Evolutionary conservation across 495 filamentous ascomycete species (phyloP).

Genomic region (Pyrenopolyporus hunteri): DNA sequence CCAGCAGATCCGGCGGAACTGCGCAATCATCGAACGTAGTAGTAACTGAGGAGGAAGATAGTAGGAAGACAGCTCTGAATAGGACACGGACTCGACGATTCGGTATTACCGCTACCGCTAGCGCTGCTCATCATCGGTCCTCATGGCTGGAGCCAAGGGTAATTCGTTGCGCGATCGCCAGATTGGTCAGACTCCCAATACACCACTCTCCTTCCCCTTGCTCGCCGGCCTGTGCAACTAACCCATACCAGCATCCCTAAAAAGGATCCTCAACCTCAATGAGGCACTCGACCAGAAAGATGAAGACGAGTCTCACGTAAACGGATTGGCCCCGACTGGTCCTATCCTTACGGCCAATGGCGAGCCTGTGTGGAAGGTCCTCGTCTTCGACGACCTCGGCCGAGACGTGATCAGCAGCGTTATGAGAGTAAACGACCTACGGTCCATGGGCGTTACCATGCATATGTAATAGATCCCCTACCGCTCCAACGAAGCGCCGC

Average conservation of each 20-base stretch:
- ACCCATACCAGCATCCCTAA: constrained; percentile 76
- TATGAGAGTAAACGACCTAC: constrained; percentile 87
- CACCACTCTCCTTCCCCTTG: constrained; percentile 36
- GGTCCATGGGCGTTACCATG: constrained; percentile 94
- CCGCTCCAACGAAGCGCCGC: background rate
- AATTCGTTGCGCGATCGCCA: constrained; percentile 92
- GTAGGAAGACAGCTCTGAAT: constrained; percentile 19
- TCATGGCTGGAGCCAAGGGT: constrained; percentile 72
- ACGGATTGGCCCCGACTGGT: constrained; percentile 70
- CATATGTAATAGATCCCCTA: constrained; percentile 67
- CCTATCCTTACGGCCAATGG: constrained; percentile 88
- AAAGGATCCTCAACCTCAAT: constrained; percentile 96
- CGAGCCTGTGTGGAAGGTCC: constrained; percentile 73
- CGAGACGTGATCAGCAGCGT: constrained; percentile 88
- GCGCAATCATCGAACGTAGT: constrained; percentile 17
- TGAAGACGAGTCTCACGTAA: constrained; percentile 61
- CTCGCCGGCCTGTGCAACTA: constrained; percentile 37
- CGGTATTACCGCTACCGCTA: background rate
- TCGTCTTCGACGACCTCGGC: constrained; percentile 67
- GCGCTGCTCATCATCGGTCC: background rate
- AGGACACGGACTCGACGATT: background rate
- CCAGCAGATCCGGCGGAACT: constrained; percentile 8
- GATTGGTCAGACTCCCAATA: constrained; percentile 67
- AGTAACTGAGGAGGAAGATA: too few species aligned
- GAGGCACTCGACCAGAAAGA: constrained; percentile 64